phyloP scores from a whole-genome alignment of 1,284 basidiomycete species.

The Ustilago sp. region DNA sequence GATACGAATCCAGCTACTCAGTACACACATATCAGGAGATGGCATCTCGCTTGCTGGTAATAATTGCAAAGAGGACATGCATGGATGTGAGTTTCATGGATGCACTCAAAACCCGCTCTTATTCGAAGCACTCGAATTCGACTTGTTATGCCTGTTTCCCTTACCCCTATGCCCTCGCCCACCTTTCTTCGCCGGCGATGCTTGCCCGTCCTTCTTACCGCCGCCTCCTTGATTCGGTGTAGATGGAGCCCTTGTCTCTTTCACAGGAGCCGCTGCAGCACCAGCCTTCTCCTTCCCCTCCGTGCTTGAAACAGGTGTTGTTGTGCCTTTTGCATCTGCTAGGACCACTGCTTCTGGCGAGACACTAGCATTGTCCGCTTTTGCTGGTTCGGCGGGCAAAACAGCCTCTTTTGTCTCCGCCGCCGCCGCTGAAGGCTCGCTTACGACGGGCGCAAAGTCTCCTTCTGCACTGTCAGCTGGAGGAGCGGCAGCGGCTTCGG shows the following conservation, averaged over 20 bases:
- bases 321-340: neutral
- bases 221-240: slow-evolving; percentile 17
- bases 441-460: slow-evolving; percentile 20
- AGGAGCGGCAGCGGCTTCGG: slow-evolving; percentile 5
- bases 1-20: too few species aligned
- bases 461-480: slow-evolving; percentile 23
- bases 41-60: neutral
- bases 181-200: slow-evolving; percentile 21
- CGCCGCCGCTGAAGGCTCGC: neutral
- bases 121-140: slow-evolving; percentile 24
- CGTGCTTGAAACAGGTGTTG: neutral
- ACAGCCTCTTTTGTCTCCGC: neutral
- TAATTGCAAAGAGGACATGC: neutral
- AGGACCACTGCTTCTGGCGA: slow-evolving; percentile 1
- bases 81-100: too few species aligned
- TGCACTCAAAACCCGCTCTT: slow-evolving; percentile 16
- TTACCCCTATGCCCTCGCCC: slow-evolving; percentile 26
- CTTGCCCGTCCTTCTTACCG: slow-evolving; percentile 26
- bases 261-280: neutral
- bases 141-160: slow-evolving; percentile 40
- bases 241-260: slow-evolving; percentile 5
- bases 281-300: neutral
- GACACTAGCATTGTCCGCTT: slow-evolving; percentile 17
- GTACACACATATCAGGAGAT: too few species aligned
- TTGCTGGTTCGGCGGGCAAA: slow-evolving; percentile 28